Base-by-base conservation (phyloP, 805 yeast species). In the Pichia cephalocereana region DNA sequence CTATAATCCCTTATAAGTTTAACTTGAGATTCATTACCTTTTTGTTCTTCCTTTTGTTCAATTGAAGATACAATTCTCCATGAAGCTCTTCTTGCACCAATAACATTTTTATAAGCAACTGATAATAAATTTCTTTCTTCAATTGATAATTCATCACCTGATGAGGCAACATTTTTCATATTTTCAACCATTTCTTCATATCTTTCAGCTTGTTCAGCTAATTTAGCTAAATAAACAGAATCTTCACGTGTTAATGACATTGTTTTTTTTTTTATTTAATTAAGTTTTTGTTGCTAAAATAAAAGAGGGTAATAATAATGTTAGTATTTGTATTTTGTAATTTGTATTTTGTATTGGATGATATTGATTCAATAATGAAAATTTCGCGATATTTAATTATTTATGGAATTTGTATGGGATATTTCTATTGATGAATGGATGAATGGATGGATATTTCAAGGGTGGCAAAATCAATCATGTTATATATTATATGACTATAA, bases 141-240 rank as follows among this genome's bases (percentile, higher is more conserved):
- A 58, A 93, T 96, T 45, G 95, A 84, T 59, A 93, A 76, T 70
- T 91, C 98, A 71, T 86, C 90, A 54, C 96, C 96, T 41, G 95
- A 80, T 40, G 95, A 84, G 60, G 97, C 98, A 64, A 93, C 98
- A 47, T 87, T 84, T 71, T 91, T 90, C 97, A 91, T 91, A 76
- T 87, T 88, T 70, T 88, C 96, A 62, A 91, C 98, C 97, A 87
- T 89, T 76, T 91, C 98, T 76, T 93, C 98, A 70, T 90, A 93
- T 74, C 98, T 95, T 76, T 93, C 99, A 65, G 98, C 97, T 77
- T 91, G 97, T 75, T 91, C 98, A 65, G 97, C 96, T 69, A 93
- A 83, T 69, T 93, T 91, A 70, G 98, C 98, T 67, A 93, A 82
- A 74, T 90, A 91, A 63, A 93, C 96, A 65, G 95, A 87, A 75